Evolutionary conservation across 495 filamentous ascomycete species (phyloP).

Genomic region (Bryoglossum gracile): DNA sequence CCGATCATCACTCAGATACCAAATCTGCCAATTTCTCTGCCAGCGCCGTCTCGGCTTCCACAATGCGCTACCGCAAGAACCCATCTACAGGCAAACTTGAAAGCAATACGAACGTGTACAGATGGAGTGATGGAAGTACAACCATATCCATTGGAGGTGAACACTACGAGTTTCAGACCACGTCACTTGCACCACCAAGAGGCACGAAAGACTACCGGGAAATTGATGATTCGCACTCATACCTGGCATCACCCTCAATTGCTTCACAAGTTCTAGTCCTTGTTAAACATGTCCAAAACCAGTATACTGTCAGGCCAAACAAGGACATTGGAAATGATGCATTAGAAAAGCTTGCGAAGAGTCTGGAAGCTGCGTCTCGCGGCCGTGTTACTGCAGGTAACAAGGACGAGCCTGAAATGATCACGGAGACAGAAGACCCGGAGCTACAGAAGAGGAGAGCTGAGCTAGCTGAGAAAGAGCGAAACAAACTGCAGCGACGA

Average conservation of each 20-base stretch:
- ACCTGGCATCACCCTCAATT: constrained; percentile 68
- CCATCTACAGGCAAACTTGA: constrained; percentile 20
- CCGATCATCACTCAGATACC: constrained; percentile 35
- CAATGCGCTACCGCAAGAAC: constrained; percentile 29
- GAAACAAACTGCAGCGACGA: constrained; percentile 55
- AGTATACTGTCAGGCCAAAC: constrained; percentile 64
- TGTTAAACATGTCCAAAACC: constrained; percentile 73
- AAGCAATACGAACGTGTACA: constrained; percentile 25
- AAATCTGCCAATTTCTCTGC: constrained; percentile 36
- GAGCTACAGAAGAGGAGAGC: constrained; percentile 71
- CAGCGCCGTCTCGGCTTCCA: constrained; percentile 57
- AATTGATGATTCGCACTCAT: constrained; percentile 71
- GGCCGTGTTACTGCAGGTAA: too few species aligned
- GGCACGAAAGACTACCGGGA: constrained; percentile 52
- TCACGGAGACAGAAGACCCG: constrained; percentile 66
- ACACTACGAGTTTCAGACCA: constrained; percentile 73
- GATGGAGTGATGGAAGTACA: constrained; percentile 26
- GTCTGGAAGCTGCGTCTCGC: constrained; percentile 52
- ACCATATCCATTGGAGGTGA: constrained; percentile 67
- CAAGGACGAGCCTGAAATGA: constrained; percentile 39
- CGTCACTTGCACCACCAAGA: constrained; percentile 61
- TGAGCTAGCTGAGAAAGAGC: constrained; percentile 66
- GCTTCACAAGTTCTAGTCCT: constrained; percentile 62
- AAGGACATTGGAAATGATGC: constrained; percentile 69
- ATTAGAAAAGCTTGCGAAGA: constrained; percentile 62